A percentile compares a stretch with the other conserved stretches of the same genome.
These are phyloP conservation scores for Psidium friedrichsthalianum DNA, from an alignment of 345 rosid species.

Conservation along the genomic window DNA sequence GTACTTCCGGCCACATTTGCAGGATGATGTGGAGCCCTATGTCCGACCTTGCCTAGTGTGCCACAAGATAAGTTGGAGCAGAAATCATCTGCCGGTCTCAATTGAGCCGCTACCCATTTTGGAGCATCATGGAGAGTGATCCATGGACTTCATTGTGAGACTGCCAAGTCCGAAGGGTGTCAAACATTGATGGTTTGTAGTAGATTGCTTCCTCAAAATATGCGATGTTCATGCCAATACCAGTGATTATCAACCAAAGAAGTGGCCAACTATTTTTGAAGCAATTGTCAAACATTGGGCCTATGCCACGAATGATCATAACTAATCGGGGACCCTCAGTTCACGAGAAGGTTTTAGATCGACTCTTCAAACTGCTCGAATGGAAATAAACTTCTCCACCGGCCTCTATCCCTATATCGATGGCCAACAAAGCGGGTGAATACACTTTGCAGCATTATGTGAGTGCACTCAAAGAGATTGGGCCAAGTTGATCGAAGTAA, in stretches of 20 bases:
- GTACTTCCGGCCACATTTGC: background rate
- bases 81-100: rapidly evolving
- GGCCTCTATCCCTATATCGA: background rate
- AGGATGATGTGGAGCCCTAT: background rate
- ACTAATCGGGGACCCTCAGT: background rate
- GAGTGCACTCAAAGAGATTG: too few relatives aligned
- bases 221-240: background rate
- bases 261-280: background rate
- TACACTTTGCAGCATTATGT: too few relatives aligned
- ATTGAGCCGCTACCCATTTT: background rate
- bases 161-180: background rate
- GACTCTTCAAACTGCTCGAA: background rate
- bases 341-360: background rate
- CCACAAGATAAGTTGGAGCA: too few relatives aligned
- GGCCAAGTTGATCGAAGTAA: too few relatives aligned
- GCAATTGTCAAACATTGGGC: background rate
- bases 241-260: too few relatives aligned
- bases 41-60: too few relatives aligned
- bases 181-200: background rate
- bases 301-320: background rate
- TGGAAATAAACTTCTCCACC: background rate
- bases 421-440: too few relatives aligned
- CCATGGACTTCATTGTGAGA: background rate
- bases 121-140: too few relatives aligned
- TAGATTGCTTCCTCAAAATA: background rate